phyloP scores from a whole-genome alignment of 441 rosid genomes.

The Omphalea diandra region DNA sequence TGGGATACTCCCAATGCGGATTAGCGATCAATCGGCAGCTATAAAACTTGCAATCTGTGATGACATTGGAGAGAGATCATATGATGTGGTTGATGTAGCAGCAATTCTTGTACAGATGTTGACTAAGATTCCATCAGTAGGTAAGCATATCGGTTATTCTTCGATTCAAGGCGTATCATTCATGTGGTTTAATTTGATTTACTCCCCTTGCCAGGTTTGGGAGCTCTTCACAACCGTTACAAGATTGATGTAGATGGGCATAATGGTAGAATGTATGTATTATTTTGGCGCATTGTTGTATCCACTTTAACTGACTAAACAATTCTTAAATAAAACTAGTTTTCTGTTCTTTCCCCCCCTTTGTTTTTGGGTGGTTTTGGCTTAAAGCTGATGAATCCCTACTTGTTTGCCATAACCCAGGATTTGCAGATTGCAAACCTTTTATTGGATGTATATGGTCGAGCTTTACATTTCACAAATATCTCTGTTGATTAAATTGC shows the following conservation, averaged over 20 bases:
- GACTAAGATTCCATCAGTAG: conserved; percentile 66
- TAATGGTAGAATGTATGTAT: conserved; percentile 63
- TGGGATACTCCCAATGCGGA: conserved; percentile 89
- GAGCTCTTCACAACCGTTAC: conserved; percentile 67
- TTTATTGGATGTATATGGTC: too few relatives aligned
- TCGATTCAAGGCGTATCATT: not conserved
- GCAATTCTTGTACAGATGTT: conserved; percentile 80
- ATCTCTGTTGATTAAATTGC: conserved; percentile 12
- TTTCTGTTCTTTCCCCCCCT: too few relatives aligned
- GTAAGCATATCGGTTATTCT: conserved; percentile 32
- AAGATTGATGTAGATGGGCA: conserved; percentile 56
- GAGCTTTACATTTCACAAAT: not conserved
- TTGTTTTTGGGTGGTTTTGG: not conserved
- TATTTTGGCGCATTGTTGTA: not conserved
- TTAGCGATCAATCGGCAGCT: conserved; percentile 88
- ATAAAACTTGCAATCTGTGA: conserved; percentile 96
- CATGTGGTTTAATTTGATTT: conserved; percentile 6
- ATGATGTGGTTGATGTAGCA: conserved; percentile 79
- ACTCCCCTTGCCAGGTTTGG: conserved; percentile 42
- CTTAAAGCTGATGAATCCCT: not conserved
- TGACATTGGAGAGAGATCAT: conserved; percentile 96
- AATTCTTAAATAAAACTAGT: not conserved
- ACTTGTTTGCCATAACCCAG: not conserved
- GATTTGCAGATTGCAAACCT: conserved; percentile 1
- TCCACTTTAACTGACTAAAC: conserved; percentile 4